Conservation (phyloP, 805 yeast genomes). For the Zygoascus biomembranicola region DNA sequence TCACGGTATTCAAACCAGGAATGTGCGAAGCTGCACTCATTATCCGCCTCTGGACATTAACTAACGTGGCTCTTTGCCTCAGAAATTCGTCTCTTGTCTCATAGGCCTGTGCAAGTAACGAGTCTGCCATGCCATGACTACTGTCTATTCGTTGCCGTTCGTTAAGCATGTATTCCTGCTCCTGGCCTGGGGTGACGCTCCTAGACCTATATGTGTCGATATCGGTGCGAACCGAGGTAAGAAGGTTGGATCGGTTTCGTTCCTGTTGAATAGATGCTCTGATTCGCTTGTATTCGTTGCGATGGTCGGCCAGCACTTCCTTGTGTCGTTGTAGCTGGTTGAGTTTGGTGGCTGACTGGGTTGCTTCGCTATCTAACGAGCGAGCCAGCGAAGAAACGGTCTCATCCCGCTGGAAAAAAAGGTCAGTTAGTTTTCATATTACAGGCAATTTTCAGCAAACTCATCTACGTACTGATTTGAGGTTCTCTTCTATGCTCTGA, state of each 20-base stretch:
- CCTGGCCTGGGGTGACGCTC: constrained; percentile 30
- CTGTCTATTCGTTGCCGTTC: constrained; percentile 68
- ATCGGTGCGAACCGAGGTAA: constrained; percentile 71
- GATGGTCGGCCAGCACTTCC: constrained; percentile 66
- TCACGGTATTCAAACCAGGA: constrained; percentile 75
- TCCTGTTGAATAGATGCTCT: constrained; percentile 56
- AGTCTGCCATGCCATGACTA: constrained; percentile 69
- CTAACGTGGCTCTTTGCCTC: constrained; percentile 59
- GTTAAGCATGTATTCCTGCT: constrained; percentile 66
- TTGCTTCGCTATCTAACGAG: constrained; percentile 46
- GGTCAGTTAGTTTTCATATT: constrained; percentile 19
- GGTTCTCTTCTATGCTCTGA: constrained; percentile 40
- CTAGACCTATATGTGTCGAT: constrained; percentile 51
- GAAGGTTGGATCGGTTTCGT: constrained; percentile 63
- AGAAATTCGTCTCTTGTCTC: constrained; percentile 80
- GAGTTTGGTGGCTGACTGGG: constrained; percentile 60
- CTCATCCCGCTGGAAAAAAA: constrained; percentile 37
- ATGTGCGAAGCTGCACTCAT: constrained; percentile 54
- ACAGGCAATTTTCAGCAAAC: constrained; percentile 4
- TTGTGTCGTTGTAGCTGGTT: constrained; percentile 80
- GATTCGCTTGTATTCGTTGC: constrained; percentile 52
- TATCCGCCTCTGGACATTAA: constrained; percentile 55
- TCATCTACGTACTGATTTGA: constrained; percentile 32
- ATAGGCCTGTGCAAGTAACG: constrained; percentile 74
- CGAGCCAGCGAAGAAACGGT: constrained; percentile 43